Evolutionary conservation across 1,139 yeast genomes (phyloP).

Genomic region (Sugiyamaella pinicola): DNA sequence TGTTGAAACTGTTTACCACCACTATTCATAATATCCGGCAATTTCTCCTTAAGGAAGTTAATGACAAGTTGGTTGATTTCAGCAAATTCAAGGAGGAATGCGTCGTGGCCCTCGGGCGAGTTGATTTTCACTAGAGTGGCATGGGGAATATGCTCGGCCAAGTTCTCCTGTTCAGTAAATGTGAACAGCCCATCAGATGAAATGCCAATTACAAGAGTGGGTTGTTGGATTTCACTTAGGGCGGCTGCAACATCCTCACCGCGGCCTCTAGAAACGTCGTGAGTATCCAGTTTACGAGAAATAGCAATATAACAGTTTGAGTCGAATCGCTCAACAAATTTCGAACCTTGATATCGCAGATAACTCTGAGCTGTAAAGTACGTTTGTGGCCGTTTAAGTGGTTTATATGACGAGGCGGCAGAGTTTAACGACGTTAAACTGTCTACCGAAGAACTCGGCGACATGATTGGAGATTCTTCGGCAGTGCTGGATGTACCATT

Average conservation of each 20-base stretch:
- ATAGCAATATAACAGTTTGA: constrained; percentile 95
- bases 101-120: constrained; percentile 99
- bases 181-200: constrained; percentile 93
- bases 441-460: constrained; percentile 28
- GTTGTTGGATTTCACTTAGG: constrained; percentile 62
- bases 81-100: constrained; percentile 85
- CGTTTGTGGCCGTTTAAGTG: constrained; percentile 65
- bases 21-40: constrained; percentile 58
- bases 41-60: constrained; percentile 59
- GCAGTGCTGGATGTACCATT: constrained; percentile 1
- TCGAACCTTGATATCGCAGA: constrained; percentile 88
- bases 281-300: constrained; percentile 91
- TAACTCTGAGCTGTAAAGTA: constrained; percentile 95
- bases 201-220: constrained; percentile 84
- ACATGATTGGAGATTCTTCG: constrained; percentile 10
- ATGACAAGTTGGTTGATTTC: constrained; percentile 72
- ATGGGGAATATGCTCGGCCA: constrained; percentile 75
- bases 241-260: constrained; percentile 55
- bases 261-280: constrained; percentile 85
- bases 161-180: constrained; percentile 81
- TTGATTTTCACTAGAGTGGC: constrained; percentile 68
- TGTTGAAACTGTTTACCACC: constrained; percentile 56
- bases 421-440: constrained; percentile 21
- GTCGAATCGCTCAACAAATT: constrained; percentile 86
- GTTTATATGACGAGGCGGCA: neutral